These are phyloP conservation scores for Pythium guiyangense DNA, from an alignment of 352 stramenopile species.

Conservation along the genomic window DNA sequence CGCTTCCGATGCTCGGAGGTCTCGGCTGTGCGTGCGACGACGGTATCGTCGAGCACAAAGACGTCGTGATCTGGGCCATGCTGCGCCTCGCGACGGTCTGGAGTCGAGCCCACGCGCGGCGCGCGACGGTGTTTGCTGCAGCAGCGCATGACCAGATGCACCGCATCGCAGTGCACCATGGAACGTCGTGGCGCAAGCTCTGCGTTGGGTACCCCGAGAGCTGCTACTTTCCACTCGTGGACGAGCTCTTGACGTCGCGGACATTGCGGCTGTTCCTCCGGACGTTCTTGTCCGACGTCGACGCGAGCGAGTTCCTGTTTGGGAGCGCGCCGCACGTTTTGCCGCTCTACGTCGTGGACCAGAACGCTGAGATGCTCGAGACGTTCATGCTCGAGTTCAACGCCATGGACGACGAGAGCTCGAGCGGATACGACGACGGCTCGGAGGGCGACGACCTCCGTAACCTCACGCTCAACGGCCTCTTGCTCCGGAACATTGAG, in stretches of 20 bases:
- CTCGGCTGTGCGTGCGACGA: slow-evolving; percentile 39
- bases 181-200: slow-evolving; percentile 47
- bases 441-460: slow-evolving; percentile 15
- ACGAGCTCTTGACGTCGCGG: slow-evolving; percentile 39
- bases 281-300: slow-evolving; percentile 51
- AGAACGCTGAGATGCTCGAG: slow-evolving; percentile 52
- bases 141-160: slow-evolving; percentile 45
- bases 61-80: slow-evolving; percentile 47
- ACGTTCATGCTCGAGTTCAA: slow-evolving; percentile 36
- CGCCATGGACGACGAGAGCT: slow-evolving; percentile 15
- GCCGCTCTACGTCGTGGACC: slow-evolving; percentile 52
- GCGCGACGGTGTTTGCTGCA: slow-evolving; percentile 19
- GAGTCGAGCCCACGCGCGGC: slow-evolving; percentile 32
- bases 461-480: slow-evolving; percentile 26
- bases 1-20: slow-evolving; percentile 26
- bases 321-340: slow-evolving; percentile 50
- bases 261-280: slow-evolving; percentile 43
- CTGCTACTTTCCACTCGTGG: slow-evolving; percentile 52
- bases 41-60: slow-evolving; percentile 21
- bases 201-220: slow-evolving; percentile 50
- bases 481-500: slow-evolving; percentile 47
- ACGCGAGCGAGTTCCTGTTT: slow-evolving; percentile 34
- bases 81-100: slow-evolving; percentile 47
- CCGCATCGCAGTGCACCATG: slow-evolving; percentile 34
- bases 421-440: slow-evolving; percentile 16